These are phyloP conservation scores for Talaromyces liani DNA, from an alignment of 495 filamentous ascomycete genomes.

Conservation along the genomic window DNA sequence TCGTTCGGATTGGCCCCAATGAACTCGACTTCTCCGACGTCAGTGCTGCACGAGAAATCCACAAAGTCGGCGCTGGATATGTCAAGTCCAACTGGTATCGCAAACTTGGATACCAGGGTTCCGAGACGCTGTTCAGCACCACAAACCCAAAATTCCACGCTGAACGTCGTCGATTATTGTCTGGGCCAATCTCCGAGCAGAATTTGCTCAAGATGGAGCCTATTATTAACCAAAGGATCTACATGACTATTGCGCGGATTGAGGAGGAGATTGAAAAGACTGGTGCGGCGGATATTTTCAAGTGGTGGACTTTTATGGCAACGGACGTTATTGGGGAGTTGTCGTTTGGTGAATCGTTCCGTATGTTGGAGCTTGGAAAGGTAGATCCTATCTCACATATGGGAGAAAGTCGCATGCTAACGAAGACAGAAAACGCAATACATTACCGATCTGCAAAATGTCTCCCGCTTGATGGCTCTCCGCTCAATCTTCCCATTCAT, in stretches of 20 bases:
- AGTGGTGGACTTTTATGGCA: slow-evolving; percentile 40
- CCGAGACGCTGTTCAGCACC: slow-evolving; percentile 22
- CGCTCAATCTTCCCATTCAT: slow-evolving; percentile 1
- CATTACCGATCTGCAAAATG: background rate
- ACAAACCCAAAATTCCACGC: slow-evolving; percentile 16
- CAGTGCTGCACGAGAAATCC: slow-evolving; percentile 5
- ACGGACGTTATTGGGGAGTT: slow-evolving; percentile 39
- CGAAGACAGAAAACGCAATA: slow-evolving; percentile 1
- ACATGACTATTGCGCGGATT: slow-evolving; percentile 20
- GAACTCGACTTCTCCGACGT: slow-evolving; percentile 9
- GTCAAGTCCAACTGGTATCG: slow-evolving; percentile 9
- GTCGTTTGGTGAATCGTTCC: slow-evolving; percentile 42
- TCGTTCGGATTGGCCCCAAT: slow-evolving; percentile 8
- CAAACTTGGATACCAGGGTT: slow-evolving; percentile 5
- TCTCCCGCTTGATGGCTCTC: background rate
- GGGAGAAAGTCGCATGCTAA: background rate
- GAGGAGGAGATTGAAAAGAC: slow-evolving; percentile 16
- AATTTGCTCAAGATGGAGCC: slow-evolving; percentile 17
- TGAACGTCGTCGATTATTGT: slow-evolving; percentile 18
- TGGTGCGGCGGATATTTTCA: slow-evolving; percentile 25
- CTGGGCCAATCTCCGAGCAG: slow-evolving; percentile 22
- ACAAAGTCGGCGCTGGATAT: slow-evolving; percentile 7
- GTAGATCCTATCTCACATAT: slow-evolving; percentile 6
- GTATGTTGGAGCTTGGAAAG: slow-evolving; percentile 32
- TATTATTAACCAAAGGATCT: slow-evolving; percentile 13